Base-by-base conservation (phyloP, 768 basidiomycete genomes). In the Xerocomellus intermedius region DNA sequence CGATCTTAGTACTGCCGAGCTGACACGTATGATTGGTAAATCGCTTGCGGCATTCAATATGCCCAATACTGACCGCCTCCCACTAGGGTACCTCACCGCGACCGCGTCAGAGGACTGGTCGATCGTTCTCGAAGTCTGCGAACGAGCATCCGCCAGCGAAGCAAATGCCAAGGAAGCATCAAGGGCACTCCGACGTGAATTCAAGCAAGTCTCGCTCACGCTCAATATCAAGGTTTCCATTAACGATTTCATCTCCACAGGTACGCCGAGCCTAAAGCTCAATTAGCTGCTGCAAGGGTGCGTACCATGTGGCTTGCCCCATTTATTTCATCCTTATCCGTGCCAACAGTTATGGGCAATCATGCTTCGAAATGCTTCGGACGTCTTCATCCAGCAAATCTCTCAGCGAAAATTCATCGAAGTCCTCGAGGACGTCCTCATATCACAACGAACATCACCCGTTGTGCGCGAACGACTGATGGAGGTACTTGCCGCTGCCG, bases 61-160 rank as follows among this genome's bases (percentile, higher is more conserved):
- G 0, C 46, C 52, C 45, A 10, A 13, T 33, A 14, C 46, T 59
- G 19, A 59, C 55, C 38, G 1, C 26, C 32, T 28, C n/a, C 24
- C 8, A 6, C 13, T 43, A 90, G 89, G 87, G 0, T 90, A 81
- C 63, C 75, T 91, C 16, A 87, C 88, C 2, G 88, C 87, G 0
- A 90, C 87, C 0, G 79, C 86, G 1, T 86, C 90, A 4, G 90
- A 93, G 66, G 89, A 93, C 65, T 91, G 89, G 86, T 70, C 79
- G 0, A 79, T 92, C 30, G 87, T 94, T 0, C 76, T 93, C 47
- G 91, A 93, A 50, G 89, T 94, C 16, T 94, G 90, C 63, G 93
- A 96, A 50, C 78, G 89, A 33, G 89, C 90, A 5, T 89, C 89
- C 1, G 70, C 81, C 2, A 87, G 65, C 61, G 90, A 94, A 52